phyloP scores from a whole-genome alignment of 2,329 filamentous ascomycete species.

The Cladobotryum protrusum region DNA sequence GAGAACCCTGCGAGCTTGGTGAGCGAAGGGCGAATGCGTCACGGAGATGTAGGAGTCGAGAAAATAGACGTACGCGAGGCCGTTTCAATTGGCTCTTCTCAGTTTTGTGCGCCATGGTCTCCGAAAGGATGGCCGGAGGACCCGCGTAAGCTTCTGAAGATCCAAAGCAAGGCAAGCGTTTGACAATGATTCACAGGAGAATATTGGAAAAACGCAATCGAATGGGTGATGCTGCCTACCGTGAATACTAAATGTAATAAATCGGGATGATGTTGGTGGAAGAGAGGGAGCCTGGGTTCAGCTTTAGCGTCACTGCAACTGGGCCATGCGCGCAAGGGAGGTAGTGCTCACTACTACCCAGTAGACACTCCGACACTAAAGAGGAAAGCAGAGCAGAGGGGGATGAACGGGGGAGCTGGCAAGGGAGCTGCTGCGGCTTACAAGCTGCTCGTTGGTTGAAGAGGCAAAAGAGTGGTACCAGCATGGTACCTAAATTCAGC shows the following conservation, averaged over 20 bases:
- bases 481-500: too few relatives aligned
- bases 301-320: conserved; percentile 8
- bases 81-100: conserved; percentile 86
- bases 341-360: conserved; percentile 5
- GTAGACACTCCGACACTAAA: conserved; percentile 1
- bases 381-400: neutral
- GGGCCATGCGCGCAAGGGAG: neutral
- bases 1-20: conserved; percentile 50
- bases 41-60: conserved; percentile 8
- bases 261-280: conserved; percentile 19
- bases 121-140: conserved; percentile 15
- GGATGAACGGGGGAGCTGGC: neutral
- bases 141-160: conserved; percentile 2
- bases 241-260: conserved; percentile 18
- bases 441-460: too few relatives aligned
- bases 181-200: conserved; percentile 4
- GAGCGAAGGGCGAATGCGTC: conserved; percentile 17
- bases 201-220: neutral
- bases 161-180: conserved; percentile 6
- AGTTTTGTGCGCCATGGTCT: conserved; percentile 50
- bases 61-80: conserved; percentile 53
- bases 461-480: too few relatives aligned
- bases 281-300: conserved; percentile 17
- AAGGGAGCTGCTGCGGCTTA: too few relatives aligned
- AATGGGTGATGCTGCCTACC: conserved; percentile 20